phyloP scores from a whole-genome alignment of 2,329 filamentous ascomycete genomes.

The Phialocephala subalpina region DNA sequence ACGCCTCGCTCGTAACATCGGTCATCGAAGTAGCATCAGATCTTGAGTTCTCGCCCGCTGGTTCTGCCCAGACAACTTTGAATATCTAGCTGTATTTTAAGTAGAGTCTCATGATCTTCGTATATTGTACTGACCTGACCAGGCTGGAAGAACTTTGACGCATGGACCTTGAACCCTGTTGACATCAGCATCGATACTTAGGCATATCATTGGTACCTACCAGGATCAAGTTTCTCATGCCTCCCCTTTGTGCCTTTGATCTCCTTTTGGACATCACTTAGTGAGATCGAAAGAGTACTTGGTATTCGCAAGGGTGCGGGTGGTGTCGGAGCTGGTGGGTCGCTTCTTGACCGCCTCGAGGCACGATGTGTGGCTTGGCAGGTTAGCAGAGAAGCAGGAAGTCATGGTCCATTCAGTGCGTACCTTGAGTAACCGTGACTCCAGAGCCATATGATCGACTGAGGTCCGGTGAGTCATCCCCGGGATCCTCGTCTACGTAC shows the following conservation, averaged over 20 bases:
- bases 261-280: neutral
- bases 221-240: neutral
- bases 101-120: neutral
- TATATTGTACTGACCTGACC: neutral
- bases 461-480: neutral
- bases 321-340: neutral
- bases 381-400: neutral
- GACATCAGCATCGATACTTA: neutral
- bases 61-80: neutral
- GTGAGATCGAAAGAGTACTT: neutral
- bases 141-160: neutral
- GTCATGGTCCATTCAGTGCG: neutral
- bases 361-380: neutral
- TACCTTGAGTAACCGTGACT: neutral
- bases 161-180: neutral
- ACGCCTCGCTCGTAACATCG: neutral
- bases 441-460: neutral
- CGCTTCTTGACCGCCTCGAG: neutral
- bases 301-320: neutral
- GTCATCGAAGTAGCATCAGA: neutral
- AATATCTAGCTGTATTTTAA: neutral
- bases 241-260: neutral
- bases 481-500: neutral
- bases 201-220: neutral
- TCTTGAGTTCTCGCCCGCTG: neutral